Base-by-base conservation (phyloP, 805 yeast genomes). In the Cyberlindnera xishuangbannaensis region DNA sequence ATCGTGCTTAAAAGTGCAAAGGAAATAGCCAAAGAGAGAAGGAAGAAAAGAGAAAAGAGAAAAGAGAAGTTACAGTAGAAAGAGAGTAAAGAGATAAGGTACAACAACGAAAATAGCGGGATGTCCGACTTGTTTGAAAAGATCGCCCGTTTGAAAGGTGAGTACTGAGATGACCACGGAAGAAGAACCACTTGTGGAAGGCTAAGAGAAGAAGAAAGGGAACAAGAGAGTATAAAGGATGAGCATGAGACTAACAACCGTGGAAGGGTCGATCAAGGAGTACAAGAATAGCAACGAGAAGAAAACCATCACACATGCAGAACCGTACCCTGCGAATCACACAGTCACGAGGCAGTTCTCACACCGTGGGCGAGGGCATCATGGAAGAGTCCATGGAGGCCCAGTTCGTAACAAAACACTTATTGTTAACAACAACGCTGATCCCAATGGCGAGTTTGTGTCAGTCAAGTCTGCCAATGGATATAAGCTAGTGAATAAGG, bases 401-500 rank as follows among this genome's bases (percentile, higher is more conserved):
- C 34, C 40, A 2, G 25, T 49, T 18, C 43, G 59, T 17, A 62
- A 61, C 34, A 54, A 58, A 50, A 47, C 62, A 2, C 39, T 61
- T 1, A 51, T 61, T 3, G 49, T 62, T 12, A 51, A 56, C 33
- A 45, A 50, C 14, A 36, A 51, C 19, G 45, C 40, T 2, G 37
- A 33, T 26, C 19, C 42, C 7, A 40, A 45, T 13, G 41, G 51
- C 16, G 44, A 48, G 13, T 58, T 55, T 34, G 51, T 64, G 6
- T 47, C 61, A 0, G 51, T 55, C 7, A 52, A 52, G 15, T 56
- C 65, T 2, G 47, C 53, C 22, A 58, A 62, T 18, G 66, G 69
- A 5, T 50, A 59, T 55, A 51, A 64, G 12, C 44, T 68, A n/a
- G 63, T 65, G 2, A 66, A 58, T 36, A 53, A 59, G 22, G 51